phyloP scores from a whole-genome alignment of 257 asterid species.

The Oldenlandia corymbosa region DNA sequence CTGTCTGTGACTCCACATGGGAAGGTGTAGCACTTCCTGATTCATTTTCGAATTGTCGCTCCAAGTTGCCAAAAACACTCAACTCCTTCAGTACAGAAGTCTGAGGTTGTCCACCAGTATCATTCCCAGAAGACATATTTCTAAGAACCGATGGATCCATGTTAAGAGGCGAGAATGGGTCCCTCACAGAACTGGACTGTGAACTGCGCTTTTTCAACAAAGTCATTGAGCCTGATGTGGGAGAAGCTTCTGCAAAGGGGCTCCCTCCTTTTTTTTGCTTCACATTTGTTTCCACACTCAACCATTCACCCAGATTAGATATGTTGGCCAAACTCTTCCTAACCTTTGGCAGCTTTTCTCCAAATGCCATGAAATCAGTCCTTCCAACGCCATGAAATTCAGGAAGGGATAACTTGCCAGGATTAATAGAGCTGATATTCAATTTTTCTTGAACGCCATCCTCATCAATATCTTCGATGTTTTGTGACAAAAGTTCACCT shows the following conservation, averaged over 20 bases:
- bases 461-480: slow-evolving; percentile 53
- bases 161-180: slow-evolving; percentile 55
- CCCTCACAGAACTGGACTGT: slow-evolving; percentile 46
- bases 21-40: slow-evolving; percentile 23
- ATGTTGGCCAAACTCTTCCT: slow-evolving; percentile 36
- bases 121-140: slow-evolving; percentile 22
- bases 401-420: slow-evolving; percentile 34
- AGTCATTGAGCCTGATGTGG: slow-evolving; percentile 52
- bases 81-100: slow-evolving; percentile 27
- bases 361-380: slow-evolving; percentile 30
- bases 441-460: slow-evolving; percentile 71
- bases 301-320: slow-evolving; percentile 35
- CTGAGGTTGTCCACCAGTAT: slow-evolving; percentile 31
- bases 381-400: slow-evolving; percentile 38
- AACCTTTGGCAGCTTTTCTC: slow-evolving; percentile 36
- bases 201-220: slow-evolving; percentile 39
- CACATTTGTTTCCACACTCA: slow-evolving; percentile 26
- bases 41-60: slow-evolving; percentile 27
- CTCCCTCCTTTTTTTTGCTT: slow-evolving; percentile 24
- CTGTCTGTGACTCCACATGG: slow-evolving; percentile 24
- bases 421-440: slow-evolving; percentile 59
- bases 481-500: slow-evolving; percentile 48
- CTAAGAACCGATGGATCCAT: slow-evolving; percentile 28
- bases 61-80: slow-evolving; percentile 29
- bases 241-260: slow-evolving; percentile 36